Evolutionary conservation across 2,329 filamentous ascomycete species (phyloP).

Genomic region (Trichoderma sp.): DNA sequence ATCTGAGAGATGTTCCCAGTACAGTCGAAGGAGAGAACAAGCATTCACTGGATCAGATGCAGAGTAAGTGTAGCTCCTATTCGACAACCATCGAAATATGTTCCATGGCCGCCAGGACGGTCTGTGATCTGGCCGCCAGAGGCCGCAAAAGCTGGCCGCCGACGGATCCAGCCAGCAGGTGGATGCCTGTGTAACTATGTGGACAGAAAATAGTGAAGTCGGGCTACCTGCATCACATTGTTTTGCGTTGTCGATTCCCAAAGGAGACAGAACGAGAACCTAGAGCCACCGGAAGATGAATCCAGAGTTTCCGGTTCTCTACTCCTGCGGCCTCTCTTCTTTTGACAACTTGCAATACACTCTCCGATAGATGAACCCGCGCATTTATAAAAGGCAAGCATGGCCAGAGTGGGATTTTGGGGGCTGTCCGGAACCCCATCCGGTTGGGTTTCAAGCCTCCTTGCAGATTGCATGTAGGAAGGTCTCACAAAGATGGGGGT

Average conservation of each 20-base stretch:
- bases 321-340: not conserved
- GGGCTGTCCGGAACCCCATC: slow-evolving; percentile 9
- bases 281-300: not conserved
- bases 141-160: slow-evolving; percentile 6
- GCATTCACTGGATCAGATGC: not conserved
- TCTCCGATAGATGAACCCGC: not conserved
- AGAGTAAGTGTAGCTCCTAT: not conserved
- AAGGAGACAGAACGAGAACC: not conserved
- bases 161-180: slow-evolving; percentile 7
- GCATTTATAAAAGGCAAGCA: not conserved
- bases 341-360: not conserved
- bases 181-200: slow-evolving; percentile 4
- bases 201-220: not conserved
- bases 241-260: not conserved
- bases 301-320: not conserved
- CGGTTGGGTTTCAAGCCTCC: slow-evolving; percentile 19
- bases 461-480: not conserved
- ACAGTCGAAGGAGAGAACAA: not conserved
- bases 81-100: not conserved
- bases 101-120: not conserved
- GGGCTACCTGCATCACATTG: not conserved
- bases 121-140: not conserved
- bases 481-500: slow-evolving; percentile 13
- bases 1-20: no score
- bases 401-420: slow-evolving; percentile 6